Base-by-base conservation (phyloP, 257 asterid genomes). In the Solanum sitiens region DNA sequence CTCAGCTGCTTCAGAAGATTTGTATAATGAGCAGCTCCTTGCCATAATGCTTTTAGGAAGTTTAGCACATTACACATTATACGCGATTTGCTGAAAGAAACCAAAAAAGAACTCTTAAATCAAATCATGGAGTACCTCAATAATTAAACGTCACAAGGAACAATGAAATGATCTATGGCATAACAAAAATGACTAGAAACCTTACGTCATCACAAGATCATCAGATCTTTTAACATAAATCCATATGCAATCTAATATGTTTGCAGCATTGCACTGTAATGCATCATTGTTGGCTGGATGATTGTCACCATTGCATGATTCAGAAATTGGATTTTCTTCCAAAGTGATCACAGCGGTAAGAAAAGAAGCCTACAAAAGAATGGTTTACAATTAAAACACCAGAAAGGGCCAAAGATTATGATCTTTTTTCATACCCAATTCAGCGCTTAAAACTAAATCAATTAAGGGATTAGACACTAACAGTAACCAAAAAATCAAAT, bases 21-120 rank as follows among this genome's bases (percentile, higher is more conserved):
- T 84, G 92, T 87, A 87, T 94, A 97, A 89, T 95, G 98, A 86
- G 95, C 96, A 39, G 98, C 99, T 87, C 95, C 95, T 95, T 93
- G 98, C 99, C 99, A 97, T 92, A 97, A 91, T 83, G 96, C 94
- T 93, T 94, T 95, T 91, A 97, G 91, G 93, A 97, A 93, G 90
- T 90, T 88, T 91, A 95, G 90, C 73, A 93, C 90, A 87, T 91
- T 92, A 86, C 92, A 84, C 87, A 97, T 83, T 65, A 94, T 71
- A n/a, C 74, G 82, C 30, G 98, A 92, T 70, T 95, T 93, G 88
- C 99, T 96, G 97, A 74, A 89, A 87, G 72, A 76, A 80, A n/a
- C 89, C 76, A 70, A 53, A 47, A 56, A 37, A 40, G 18, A 33
- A 35, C 40, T 67, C 85, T 83, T 35, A 73, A 76, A 87, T 80